These are phyloP conservation scores for Mrakia blollopis DNA, from an alignment of 768 basidiomycete species.

Conservation along the genomic window DNA sequence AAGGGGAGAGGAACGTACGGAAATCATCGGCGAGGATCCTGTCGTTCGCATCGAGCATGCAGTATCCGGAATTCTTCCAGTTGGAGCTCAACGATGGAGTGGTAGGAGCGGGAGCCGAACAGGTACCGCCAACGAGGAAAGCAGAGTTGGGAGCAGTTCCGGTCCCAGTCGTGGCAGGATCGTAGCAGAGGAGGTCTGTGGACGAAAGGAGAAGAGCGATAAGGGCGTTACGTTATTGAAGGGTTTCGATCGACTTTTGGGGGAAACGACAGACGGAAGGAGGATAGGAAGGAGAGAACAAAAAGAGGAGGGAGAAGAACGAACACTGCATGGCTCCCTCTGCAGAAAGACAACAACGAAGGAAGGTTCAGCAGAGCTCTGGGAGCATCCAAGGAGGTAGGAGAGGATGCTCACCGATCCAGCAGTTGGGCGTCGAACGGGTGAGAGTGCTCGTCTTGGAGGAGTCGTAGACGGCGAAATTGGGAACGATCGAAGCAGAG, in stretches of 20 bases:
- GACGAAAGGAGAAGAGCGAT: no score
- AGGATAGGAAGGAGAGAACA: no score
- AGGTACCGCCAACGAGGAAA: neutral
- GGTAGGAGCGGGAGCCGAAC: neutral
- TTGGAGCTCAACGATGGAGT: neutral
- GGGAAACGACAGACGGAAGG: no score
- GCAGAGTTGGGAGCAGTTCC: neutral
- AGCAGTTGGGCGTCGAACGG: neutral
- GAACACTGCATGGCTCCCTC: neutral
- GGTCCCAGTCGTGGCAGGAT: neutral
- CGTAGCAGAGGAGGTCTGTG: constrained; percentile 9
- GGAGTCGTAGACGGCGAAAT: constrained; percentile 5
- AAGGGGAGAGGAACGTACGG: neutral
- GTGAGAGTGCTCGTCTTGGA: constrained; percentile 1
- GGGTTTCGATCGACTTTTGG: no score
- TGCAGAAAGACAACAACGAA: no score
- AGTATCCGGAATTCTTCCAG: constrained; percentile 5
- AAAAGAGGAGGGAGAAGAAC: no score
- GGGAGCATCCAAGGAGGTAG: no score
- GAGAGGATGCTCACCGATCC: neutral
- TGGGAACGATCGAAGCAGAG: constrained; percentile 1
- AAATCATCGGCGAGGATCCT: neutral
- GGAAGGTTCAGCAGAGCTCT: no score
- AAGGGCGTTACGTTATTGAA: no score
- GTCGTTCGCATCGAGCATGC: neutral